Percentiles rank a stretch among this genome's conserved stretches.
phyloP scores from a whole-genome alignment of 2,329 filamentous ascomycete species.

The Aureobasidium lini region DNA sequence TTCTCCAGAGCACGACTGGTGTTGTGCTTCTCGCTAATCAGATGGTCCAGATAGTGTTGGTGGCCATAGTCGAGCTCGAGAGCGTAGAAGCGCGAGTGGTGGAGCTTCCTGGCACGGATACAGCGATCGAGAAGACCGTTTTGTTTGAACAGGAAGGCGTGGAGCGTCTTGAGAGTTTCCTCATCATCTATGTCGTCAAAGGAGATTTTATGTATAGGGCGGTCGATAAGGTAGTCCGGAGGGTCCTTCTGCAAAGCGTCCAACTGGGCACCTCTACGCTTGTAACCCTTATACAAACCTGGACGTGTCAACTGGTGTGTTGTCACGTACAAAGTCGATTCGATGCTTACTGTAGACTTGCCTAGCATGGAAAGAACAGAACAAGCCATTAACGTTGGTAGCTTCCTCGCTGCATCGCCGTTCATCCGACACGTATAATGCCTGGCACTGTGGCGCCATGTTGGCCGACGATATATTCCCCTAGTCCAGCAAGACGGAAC shows the following conservation, averaged over 20 bases:
- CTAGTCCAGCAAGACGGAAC: not conserved
- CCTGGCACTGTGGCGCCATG: slow-evolving; percentile 17
- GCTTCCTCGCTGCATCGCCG: slow-evolving; percentile 30
- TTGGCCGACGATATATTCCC: not conserved
- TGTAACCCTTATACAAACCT: slow-evolving; percentile 44
- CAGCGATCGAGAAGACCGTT: slow-evolving; percentile 34
- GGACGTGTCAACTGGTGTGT: not conserved
- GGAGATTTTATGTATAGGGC: slow-evolving; percentile 33
- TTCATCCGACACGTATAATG: slow-evolving; percentile 31
- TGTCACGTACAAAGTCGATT: not conserved
- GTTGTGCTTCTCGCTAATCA: slow-evolving; percentile 32
- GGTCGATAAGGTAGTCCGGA: slow-evolving; percentile 33
- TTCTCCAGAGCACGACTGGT: slow-evolving; percentile 36
- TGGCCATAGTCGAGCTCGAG: slow-evolving; percentile 38
- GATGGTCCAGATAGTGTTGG: slow-evolving; percentile 33
- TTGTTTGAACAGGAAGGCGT: slow-evolving; percentile 35
- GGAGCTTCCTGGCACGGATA: slow-evolving; percentile 35
- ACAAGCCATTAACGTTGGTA: slow-evolving; percentile 35
- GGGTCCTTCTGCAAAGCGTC: slow-evolving; percentile 30
- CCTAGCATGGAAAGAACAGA: slow-evolving; percentile 36
- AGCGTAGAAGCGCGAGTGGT: slow-evolving; percentile 38
- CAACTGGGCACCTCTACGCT: slow-evolving; percentile 39
- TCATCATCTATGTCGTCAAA: slow-evolving; percentile 35
- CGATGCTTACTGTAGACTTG: slow-evolving; percentile 28
- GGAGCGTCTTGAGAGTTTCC: slow-evolving; percentile 30